Evolutionary conservation across 768 basidiomycete genomes (phyloP).

Genomic region (Suillus cothurnatus): DNA sequence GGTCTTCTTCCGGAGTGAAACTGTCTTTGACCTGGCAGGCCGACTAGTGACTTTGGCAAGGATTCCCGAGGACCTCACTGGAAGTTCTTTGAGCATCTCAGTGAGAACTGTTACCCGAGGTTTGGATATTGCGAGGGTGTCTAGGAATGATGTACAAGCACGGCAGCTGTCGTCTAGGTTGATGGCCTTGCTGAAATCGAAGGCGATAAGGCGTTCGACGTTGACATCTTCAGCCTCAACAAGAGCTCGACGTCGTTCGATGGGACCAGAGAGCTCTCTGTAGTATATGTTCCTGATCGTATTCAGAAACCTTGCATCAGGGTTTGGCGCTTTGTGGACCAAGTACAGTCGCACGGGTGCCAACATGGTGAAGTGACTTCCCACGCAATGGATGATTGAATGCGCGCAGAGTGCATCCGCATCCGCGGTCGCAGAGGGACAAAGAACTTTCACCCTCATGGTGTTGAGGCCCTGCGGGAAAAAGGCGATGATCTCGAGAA

Average conservation of each 20-base stretch:
- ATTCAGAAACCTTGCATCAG: background rate
- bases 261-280: background rate
- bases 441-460: background rate
- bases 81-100: background rate
- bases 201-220: background rate
- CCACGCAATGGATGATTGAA: background rate
- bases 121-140: background rate
- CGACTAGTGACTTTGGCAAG: background rate
- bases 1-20: background rate
- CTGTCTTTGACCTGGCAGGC: background rate
- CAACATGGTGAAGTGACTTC: background rate
- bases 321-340: background rate
- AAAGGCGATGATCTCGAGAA: constrained; percentile 8
- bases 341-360: constrained; percentile 3
- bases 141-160: background rate
- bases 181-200: background rate
- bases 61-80: background rate
- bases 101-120: background rate
- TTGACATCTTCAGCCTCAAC: constrained; percentile 1
- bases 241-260: background rate
- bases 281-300: background rate
- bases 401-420: background rate
- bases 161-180: background rate
- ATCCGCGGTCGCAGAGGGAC: background rate
- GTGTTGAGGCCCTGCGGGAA: constrained; percentile 7